Conservation (phyloP, 2,329 filamentous ascomycete species). For the Ceratocystiopsis brevicomis region DNA sequence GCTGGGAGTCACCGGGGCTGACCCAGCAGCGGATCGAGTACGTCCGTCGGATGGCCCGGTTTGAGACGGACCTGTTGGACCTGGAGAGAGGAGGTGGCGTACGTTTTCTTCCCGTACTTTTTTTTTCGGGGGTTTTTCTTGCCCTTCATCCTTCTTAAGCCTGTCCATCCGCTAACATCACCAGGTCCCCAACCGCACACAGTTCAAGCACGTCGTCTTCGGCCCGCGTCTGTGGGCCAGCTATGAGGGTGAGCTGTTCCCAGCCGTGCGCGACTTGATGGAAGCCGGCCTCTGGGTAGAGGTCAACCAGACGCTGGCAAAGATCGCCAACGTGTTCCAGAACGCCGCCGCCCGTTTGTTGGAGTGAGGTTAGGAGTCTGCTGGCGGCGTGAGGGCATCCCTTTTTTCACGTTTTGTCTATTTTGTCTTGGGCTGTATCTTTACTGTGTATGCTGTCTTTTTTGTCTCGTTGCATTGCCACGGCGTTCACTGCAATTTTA, state of each 20-base stretch:
- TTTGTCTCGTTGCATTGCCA: constrained; percentile 6
- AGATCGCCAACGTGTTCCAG: constrained; percentile 48
- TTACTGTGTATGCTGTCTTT: not conserved
- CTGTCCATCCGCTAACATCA: not conserved
- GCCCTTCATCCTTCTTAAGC: not conserved
- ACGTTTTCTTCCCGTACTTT: constrained; percentile 22
- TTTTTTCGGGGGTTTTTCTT: not conserved
- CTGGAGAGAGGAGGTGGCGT: constrained; percentile 52
- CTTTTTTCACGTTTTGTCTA: not conserved
- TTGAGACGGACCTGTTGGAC: constrained; percentile 73
- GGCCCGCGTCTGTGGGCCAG: constrained; percentile 64
- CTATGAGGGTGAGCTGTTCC: constrained; percentile 52
- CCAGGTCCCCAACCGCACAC: constrained; percentile 65
- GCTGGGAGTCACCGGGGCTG: constrained; percentile 55
- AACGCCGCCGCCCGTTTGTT: constrained; percentile 28
- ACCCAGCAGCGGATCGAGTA: constrained; percentile 51
- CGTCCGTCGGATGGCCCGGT: constrained; percentile 60
- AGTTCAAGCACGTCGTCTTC: constrained; percentile 87
- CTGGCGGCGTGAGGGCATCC: too few species aligned
- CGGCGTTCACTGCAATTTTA: constrained; percentile 2
- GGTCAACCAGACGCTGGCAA: constrained; percentile 49
- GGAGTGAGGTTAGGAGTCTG: not conserved
- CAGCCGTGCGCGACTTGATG: constrained; percentile 67
- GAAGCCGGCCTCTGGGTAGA: constrained; percentile 50
- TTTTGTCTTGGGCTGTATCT: too few species aligned